These are phyloP conservation scores for Trametes elegans DNA, from an alignment of 768 basidiomycete species.

Conservation along the genomic window DNA sequence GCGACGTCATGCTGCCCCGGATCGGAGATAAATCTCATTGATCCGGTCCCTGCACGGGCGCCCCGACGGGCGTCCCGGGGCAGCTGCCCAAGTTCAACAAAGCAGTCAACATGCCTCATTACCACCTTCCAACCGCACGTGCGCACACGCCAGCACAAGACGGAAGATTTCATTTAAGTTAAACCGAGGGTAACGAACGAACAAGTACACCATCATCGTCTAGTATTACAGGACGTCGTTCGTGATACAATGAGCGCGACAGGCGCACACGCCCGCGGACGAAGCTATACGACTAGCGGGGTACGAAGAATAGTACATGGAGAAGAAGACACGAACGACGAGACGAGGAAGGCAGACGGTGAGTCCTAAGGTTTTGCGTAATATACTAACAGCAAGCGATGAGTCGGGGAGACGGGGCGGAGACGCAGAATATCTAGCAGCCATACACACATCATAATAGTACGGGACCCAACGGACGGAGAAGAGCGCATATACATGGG, in stretches of 20 bases:
- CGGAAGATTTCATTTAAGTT: constrained; percentile 10
- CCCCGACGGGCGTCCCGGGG: no score
- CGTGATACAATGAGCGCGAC: constrained; percentile 18
- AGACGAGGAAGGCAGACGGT: not conserved
- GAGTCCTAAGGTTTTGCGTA: constrained; percentile 20
- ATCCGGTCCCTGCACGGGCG: constrained; percentile 7
- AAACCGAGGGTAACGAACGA: constrained; percentile 15
- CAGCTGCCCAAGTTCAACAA: no score
- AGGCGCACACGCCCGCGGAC: constrained; percentile 15
- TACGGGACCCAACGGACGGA: not conserved
- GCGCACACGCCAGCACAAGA: not conserved
- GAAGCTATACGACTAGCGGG: constrained; percentile 22
- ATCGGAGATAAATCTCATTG: not conserved
- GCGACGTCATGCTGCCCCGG: constrained; percentile 5
- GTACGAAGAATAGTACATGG: constrained; percentile 14
- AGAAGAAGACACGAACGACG: not conserved
- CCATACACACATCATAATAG: constrained; percentile 8
- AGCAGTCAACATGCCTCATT: not conserved
- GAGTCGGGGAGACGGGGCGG: not conserved
- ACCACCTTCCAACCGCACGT: not conserved
- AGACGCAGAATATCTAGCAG: constrained; percentile 15
- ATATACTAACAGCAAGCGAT: constrained; percentile 15
- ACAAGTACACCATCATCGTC: constrained; percentile 23
- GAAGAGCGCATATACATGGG: not conserved
- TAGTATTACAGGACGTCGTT: constrained; percentile 23